Percentiles rank a stretch among this genome's conserved stretches.
Evolutionary conservation across 306 rosid genomes (phyloP).

Genomic region (Hippophae tibetana): DNA sequence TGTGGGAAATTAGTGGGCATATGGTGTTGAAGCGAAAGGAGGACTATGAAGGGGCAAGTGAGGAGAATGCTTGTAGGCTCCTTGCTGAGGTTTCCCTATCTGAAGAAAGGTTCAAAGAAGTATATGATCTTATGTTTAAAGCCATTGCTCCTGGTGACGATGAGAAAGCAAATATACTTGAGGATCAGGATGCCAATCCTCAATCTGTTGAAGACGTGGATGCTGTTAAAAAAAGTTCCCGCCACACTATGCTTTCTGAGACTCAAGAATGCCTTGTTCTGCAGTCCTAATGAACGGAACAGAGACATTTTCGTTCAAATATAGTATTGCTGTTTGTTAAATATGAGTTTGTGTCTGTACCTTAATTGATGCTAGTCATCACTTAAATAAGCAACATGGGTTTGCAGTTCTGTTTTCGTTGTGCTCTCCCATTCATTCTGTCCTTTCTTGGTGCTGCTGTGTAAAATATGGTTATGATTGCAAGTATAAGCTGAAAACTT

Average conservation of each 20-base stretch:
- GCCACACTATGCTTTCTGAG: constrained; percentile 36
- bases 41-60: constrained; percentile 87
- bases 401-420: constrained; percentile 11
- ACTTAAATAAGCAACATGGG: constrained; percentile 30
- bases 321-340: constrained; percentile 19
- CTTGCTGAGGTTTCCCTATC: constrained; percentile 93
- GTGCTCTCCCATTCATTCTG: too few relatives aligned
- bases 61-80: constrained; percentile 86
- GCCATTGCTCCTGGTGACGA: constrained; percentile 34
- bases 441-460: too few relatives aligned
- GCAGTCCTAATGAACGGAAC: constrained; percentile 25
- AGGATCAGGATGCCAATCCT: constrained; percentile 17
- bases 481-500: too few relatives aligned
- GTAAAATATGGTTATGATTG: too few relatives aligned
- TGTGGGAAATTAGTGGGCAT: constrained; percentile 96
- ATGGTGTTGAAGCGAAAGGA: constrained; percentile 88
- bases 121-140: constrained; percentile 59
- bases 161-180: neutral
- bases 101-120: constrained; percentile 79
- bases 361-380: constrained; percentile 20
- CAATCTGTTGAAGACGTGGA: constrained; percentile 24
- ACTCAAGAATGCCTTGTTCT: constrained; percentile 64
- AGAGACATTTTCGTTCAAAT: constrained; percentile 17
- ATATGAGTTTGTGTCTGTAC: constrained; percentile 22
- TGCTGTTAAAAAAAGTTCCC: constrained; percentile 23